A percentile compares a stretch with the other conserved stretches of the same genome.
phyloP scores from a whole-genome alignment of 2,329 filamentous ascomycete species.

The Penicillium expansum region DNA sequence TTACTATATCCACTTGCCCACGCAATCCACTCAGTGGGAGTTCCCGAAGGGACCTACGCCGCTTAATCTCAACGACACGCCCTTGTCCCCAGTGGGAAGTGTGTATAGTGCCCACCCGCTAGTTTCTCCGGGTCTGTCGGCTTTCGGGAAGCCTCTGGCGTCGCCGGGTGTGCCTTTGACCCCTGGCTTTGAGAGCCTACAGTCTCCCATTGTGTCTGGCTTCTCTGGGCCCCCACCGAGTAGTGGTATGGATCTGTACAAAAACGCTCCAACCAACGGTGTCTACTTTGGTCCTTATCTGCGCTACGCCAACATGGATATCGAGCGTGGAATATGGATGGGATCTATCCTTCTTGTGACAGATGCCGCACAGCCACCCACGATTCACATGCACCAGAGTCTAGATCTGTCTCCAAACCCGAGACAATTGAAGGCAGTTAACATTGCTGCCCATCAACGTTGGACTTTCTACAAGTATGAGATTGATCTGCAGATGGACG shows the following conservation, averaged over 20 bases:
- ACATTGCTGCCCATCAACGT: slow-evolving; percentile 83
- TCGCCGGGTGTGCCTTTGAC: slow-evolving; percentile 82
- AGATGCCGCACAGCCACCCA: slow-evolving; percentile 86
- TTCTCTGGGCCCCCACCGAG: slow-evolving; percentile 86
- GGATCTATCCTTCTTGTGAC: slow-evolving; percentile 93
- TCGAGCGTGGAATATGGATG: slow-evolving; percentile 85
- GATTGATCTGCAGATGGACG: slow-evolving; percentile 83
- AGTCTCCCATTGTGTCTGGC: slow-evolving; percentile 68
- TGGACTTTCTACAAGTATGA: slow-evolving; percentile 98
- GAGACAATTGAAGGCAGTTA: slow-evolving; percentile 74
- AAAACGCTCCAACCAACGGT: slow-evolving; percentile 86
- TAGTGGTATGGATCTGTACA: slow-evolving; percentile 91
- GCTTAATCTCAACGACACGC: slow-evolving; percentile 74
- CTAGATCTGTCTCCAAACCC: slow-evolving; percentile 89
- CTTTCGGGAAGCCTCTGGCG: slow-evolving; percentile 56
- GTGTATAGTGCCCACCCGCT: slow-evolving; percentile 70
- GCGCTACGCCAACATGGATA: slow-evolving; percentile 94
- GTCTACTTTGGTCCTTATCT: slow-evolving; percentile 98
- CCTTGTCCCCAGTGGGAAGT: slow-evolving; percentile 76
- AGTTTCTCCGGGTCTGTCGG: slow-evolving; percentile 64
- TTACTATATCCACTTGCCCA: slow-evolving; percentile 96
- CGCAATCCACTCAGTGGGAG: slow-evolving; percentile 97
- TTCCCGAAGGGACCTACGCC: slow-evolving; percentile 95
- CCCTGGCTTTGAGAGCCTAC: slow-evolving; percentile 80
- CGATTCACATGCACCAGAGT: slow-evolving; percentile 91